Percentiles rank a stretch among this genome's conserved stretches.
phyloP scores from a whole-genome alignment of 768 basidiomycete genomes.

The Lentinula guzmanii region DNA sequence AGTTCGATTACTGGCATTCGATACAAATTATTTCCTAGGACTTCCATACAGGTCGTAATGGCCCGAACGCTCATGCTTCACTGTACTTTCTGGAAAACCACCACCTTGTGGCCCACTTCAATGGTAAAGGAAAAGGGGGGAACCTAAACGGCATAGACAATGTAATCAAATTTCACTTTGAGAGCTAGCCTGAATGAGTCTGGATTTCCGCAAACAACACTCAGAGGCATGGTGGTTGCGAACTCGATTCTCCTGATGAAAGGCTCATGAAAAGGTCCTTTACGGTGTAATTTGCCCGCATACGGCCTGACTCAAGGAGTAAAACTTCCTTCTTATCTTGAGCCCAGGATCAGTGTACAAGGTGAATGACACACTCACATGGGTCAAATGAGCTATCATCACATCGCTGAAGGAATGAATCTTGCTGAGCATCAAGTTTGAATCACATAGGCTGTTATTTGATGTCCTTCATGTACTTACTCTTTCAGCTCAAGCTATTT shows the following conservation, averaged over 20 bases:
- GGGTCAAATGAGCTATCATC: conserved; percentile 20
- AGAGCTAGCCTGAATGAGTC: conserved; percentile 10
- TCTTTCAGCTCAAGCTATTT: conserved; percentile 17
- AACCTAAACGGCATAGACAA: conserved; percentile 13
- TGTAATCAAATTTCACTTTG: not conserved
- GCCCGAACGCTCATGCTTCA: conserved; percentile 25
- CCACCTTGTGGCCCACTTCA: conserved; percentile 17
- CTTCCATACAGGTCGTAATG: conserved; percentile 14
- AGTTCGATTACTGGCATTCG: too few species aligned
- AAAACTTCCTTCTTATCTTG: conserved; percentile 17
- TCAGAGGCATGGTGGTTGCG: too few species aligned
- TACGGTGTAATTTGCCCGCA: conserved; percentile 19
- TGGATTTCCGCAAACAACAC: conserved; percentile 12
- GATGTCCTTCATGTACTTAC: conserved; percentile 47
- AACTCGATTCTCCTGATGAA: too few species aligned
- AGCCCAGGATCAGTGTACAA: not conserved
- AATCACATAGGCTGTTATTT: too few species aligned
- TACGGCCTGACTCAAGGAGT: conserved; percentile 17
- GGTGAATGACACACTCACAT: conserved; percentile 11
- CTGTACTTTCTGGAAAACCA: conserved; percentile 19
- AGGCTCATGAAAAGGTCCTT: too few species aligned
- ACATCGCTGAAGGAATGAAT: conserved; percentile 20
- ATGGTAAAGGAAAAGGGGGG: conserved; percentile 17
- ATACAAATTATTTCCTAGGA: too few species aligned
- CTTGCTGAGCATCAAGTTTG: conserved; percentile 7